Base-by-base conservation (phyloP, 2,329 filamentous ascomycete species). In the Fusarium sp. region DNA sequence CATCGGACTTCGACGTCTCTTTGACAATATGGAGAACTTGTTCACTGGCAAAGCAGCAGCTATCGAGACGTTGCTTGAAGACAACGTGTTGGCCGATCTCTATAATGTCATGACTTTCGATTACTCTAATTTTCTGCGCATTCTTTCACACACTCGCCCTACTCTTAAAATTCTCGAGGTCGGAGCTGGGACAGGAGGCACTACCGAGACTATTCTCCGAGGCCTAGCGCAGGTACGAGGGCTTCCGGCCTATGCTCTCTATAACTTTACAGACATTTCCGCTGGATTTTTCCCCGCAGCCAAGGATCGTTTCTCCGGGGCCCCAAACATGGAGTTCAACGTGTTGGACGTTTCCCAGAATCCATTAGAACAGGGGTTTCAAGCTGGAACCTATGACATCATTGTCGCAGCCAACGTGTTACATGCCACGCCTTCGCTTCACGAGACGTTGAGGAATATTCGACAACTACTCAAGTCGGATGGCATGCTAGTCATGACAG, bases 201-300 rank as follows among this genome's bases (percentile, higher is more conserved):
- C 69, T 6, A 74, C 71, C 0, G 54, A 61, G 33, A 63, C 38
- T 6, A 45, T 70, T 10, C 55, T 75, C 6, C 47, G 42, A 8
- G 54, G 33, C 11, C 35, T 65, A 20, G n/a, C 39, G 49, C 24
- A 56, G 26, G 7, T 41, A 3, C 35, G 58, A 8, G 42, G 62
- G 20, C 28, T 52, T 3, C 55, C 47, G 15, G 31, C 48, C 5
- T 83, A 81, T 49, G 54, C 73, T 0, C 66, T 78, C 8, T 85
- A 85, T 65, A 81, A 77, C 0, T 86, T 79, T 45, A 85, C 84
- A 1, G 84, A 86, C 48, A 80, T 85, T 3, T 84, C 81, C 3
- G 58, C 75, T 4, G 74, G 66, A 0, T 83, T 83, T 63, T 82
- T 84, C 39, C 74, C 73, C 2, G 51, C 64, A 2, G 80, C 80